These are phyloP conservation scores for Arthonia radiata DNA, from an alignment of 495 filamentous ascomycete species.

Conservation along the genomic window DNA sequence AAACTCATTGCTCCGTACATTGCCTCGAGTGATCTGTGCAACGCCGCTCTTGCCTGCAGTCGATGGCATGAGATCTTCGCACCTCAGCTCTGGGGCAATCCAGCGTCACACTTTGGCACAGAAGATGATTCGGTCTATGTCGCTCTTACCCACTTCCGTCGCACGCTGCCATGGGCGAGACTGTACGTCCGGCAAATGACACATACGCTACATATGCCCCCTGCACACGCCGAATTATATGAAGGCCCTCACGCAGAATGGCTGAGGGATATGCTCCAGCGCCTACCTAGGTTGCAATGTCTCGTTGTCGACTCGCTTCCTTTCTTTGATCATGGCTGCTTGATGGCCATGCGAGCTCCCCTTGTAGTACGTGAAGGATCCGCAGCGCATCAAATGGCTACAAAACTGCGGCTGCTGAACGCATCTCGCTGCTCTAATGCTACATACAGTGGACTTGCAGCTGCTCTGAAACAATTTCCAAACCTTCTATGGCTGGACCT, in stretches of 20 bases:
- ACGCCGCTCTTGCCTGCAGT: constrained; percentile 29
- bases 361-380: constrained; percentile 3
- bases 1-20: constrained; percentile 36
- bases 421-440: constrained; percentile 32
- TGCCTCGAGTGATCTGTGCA: constrained; percentile 30
- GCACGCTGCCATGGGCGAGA: constrained; percentile 29
- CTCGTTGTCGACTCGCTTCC: constrained; percentile 34
- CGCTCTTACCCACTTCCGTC: constrained; percentile 35
- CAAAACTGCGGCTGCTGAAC: constrained; percentile 24
- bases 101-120: constrained; percentile 35
- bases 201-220: constrained; percentile 42
- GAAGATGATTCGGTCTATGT: constrained; percentile 41
- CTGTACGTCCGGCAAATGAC: constrained; percentile 28
- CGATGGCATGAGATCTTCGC: constrained; percentile 35
- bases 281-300: constrained; percentile 32
- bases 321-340: constrained; percentile 39
- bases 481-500: constrained; percentile 33
- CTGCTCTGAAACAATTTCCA: constrained; percentile 27
- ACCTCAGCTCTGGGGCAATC: constrained; percentile 40
- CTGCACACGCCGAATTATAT: constrained; percentile 39
- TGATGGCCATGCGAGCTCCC: constrained; percentile 20
- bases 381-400: constrained; percentile 2
- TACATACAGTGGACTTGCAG: constrained; percentile 25
- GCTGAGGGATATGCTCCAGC: constrained; percentile 35
- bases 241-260: constrained; percentile 34